Evolutionary conservation across 352 stramenopile genomes (phyloP), one percentile per base, ranked within the genome.

Genomic region (Thraustochytrium sp.): DNA sequence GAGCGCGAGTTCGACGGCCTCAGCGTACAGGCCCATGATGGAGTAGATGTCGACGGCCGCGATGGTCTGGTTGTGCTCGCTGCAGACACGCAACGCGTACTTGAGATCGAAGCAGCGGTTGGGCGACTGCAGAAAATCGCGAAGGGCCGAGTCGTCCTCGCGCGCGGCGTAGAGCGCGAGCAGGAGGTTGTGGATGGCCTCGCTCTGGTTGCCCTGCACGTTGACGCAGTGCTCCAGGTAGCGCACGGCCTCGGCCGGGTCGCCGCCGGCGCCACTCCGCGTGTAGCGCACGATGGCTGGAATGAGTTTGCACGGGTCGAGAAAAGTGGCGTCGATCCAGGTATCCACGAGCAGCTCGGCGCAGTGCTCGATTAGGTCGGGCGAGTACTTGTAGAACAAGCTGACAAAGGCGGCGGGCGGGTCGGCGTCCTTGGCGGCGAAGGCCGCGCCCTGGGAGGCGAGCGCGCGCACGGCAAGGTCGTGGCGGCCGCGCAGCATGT

Each of bases 1-100:
- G n/a, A 88, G 53, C 26, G 85, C 83, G 63, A 96, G 94, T 76
- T 95, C 92, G 2, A 97, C 93, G 0, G 93, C 93, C 56, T 97
- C 93, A 59, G 96, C 92, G 85, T 92, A 97, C 31, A 97, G 77
- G 0, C 91, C 92, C 92, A 97, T 96, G 23, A 92, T 91, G 18
- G 92, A 95, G 86, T 97, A 97, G 56, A 97, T 96, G 87, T 96
- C 95, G 55, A 97, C 96, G 86, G 92, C 96, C 29, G 93, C 93
- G 63, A 91, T 92, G 73, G 94, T 95, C 87, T 96, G 94, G 63
- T 95, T 91, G 65, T 96, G 92, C 82, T 97, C 91, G 13, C 91
- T 96, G 85, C 93, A 97, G 38, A 97, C 85, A 21, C 92, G 91
- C 36, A 97, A 82, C 26, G 93, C 93, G 85, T 97, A 97, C 63